Evolutionary conservation across 129 eudicot species (phyloP), one percentile per base, ranked within the genome.

Genomic region (Artemisia argyi): DNA sequence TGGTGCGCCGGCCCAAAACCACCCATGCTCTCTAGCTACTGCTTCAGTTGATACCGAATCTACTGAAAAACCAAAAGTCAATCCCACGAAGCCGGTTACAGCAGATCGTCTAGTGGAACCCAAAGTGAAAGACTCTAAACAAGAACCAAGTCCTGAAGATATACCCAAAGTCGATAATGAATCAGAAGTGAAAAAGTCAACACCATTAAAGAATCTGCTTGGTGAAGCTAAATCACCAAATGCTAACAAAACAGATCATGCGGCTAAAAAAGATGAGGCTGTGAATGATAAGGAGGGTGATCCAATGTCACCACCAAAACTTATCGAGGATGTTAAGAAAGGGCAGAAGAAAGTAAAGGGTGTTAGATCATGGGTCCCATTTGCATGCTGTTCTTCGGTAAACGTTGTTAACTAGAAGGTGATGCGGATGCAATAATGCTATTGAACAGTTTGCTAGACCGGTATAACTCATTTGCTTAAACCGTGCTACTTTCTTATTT

Each of bases 371-470:
- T 93, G 98, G 95, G 83, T 83, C 15, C 98, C 95, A n/a, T 93
- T 93, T 71, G 83, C 69, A 2, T 93, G 98, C 73, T 93, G 98
- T 79, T 89, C 95, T 63, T 92, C 96, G 2, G 88, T 82, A 10
- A 85, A 89, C 61, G 83, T 62, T 30, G 76, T 64, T 26, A 78
- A 78, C 19, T 78, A 78, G 73, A 71, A 24, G 30, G 9, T 46
- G 65, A 62, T 18, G 80, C 54, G 6, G 14, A 61, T 17, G 69
- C 12, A n/a, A 58, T 72, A 47, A 46, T 11, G 13, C 66, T 71
- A 19, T 72, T 11, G 59, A 47, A 11, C 50, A n/a, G 67, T 60
- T 73, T 28, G 20, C 69, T 65, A 11, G 53, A 17, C 65, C 8
- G 72, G 52, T 28, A 20, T 19, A 51, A 56, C 65, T 74, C 42